phyloP scores from a whole-genome alignment of 2,329 filamentous ascomycete species.

The Curvularia spicifera region DNA sequence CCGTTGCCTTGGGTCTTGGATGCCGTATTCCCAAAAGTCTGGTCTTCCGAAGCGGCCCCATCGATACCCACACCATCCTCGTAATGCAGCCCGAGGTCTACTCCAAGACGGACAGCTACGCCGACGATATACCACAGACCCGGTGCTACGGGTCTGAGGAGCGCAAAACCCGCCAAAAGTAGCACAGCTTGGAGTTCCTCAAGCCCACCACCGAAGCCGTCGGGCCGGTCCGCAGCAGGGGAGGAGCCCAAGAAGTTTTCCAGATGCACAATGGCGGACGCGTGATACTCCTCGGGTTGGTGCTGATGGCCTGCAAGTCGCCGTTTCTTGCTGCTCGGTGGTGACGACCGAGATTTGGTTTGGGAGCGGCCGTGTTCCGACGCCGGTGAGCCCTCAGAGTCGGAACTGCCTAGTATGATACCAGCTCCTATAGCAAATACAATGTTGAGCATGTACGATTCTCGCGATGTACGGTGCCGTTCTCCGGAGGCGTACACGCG shows the following conservation, averaged over 20 bases:
- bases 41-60: slow-evolving; percentile 49
- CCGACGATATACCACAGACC: slow-evolving; percentile 98
- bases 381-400: slow-evolving; percentile 42
- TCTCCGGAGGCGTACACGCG: slow-evolving; percentile 75
- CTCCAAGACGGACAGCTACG: slow-evolving; percentile 85
- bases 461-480: slow-evolving; percentile 72
- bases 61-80: slow-evolving; percentile 80
- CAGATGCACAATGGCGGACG: slow-evolving; percentile 88
- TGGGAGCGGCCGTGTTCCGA: slow-evolving; percentile 41
- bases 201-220: slow-evolving; percentile 81
- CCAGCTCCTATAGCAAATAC: slow-evolving; percentile 95
- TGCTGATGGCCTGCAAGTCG: slow-evolving; percentile 61
- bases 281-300: slow-evolving; percentile 95
- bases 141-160: slow-evolving; percentile 88
- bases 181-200: slow-evolving; percentile 95
- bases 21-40: slow-evolving; percentile 28
- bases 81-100: slow-evolving; percentile 90
- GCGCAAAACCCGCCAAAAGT: slow-evolving; percentile 86
- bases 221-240: slow-evolving; percentile 60
- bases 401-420: slow-evolving; percentile 74
- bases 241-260: slow-evolving; percentile 80
- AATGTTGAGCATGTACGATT: slow-evolving; percentile 95
- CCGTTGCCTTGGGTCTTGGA: slow-evolving; percentile 46
- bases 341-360: slow-evolving; percentile 37
- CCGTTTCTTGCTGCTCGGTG: slow-evolving; percentile 48